Evolutionary conservation across 2,329 filamentous ascomycete species (phyloP).

Genomic region (Penicillium sp.): DNA sequence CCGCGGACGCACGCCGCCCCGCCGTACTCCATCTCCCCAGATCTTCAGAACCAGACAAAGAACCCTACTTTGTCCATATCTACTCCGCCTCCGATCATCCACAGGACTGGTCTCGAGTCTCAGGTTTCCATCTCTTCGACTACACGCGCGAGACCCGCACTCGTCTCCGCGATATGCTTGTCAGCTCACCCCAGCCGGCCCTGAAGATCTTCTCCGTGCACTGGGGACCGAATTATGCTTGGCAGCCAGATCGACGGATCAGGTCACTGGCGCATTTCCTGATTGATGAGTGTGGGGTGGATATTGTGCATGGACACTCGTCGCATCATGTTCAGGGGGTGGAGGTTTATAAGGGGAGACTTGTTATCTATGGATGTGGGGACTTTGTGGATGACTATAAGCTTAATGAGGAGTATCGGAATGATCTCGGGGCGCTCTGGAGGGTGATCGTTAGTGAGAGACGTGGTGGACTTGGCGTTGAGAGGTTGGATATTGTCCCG

Average conservation of each 20-base stretch:
- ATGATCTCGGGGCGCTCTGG: slow-evolving; percentile 43
- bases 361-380: slow-evolving; percentile 43
- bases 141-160: slow-evolving; percentile 27
- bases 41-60: background rate
- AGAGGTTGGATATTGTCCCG: slow-evolving; percentile 36
- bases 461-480: slow-evolving; percentile 17
- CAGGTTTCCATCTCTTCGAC: slow-evolving; percentile 39
- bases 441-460: slow-evolving; percentile 30
- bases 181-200: slow-evolving; percentile 8
- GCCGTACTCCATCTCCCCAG: slow-evolving; percentile 27
- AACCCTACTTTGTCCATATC: slow-evolving; percentile 26
- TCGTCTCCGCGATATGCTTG: slow-evolving; percentile 20
- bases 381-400: slow-evolving; percentile 46
- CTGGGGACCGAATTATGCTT: slow-evolving; percentile 43
- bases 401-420: slow-evolving; percentile 33
- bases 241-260: slow-evolving; percentile 34
- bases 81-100: slow-evolving; percentile 41
- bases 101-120: slow-evolving; percentile 30
- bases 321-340: slow-evolving; percentile 44
- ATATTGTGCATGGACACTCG: slow-evolving; percentile 43
- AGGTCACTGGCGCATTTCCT: slow-evolving; percentile 38
- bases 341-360: slow-evolving; percentile 34
- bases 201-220: slow-evolving; percentile 41
- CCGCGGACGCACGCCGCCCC: slow-evolving; percentile 29
- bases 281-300: slow-evolving; percentile 41